A percentile compares a stretch with the other conserved stretches of the same genome.
Evolutionary conservation across 1,139 yeast species (phyloP).

Genomic region (Geotrichum carabidarum): DNA sequence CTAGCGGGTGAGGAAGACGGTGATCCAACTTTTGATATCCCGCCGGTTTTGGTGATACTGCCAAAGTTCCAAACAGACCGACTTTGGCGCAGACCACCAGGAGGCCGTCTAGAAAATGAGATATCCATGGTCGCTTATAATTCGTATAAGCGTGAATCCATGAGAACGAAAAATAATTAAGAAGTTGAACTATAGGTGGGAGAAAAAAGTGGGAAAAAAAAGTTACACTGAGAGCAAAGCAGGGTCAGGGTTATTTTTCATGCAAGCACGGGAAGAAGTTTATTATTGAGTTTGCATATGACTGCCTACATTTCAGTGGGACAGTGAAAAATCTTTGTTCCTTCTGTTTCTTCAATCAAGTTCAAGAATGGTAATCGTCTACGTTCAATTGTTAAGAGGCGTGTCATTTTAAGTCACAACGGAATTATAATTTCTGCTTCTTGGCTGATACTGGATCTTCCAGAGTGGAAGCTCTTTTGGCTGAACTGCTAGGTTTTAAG

Average conservation of each 20-base stretch:
- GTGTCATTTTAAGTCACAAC: too few relatives aligned
- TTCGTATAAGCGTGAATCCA: not conserved
- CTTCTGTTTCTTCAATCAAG: too few relatives aligned
- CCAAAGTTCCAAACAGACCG: conserved; percentile 14
- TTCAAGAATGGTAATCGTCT: too few relatives aligned
- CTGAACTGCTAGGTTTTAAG: conserved; percentile 47
- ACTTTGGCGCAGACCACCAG: conserved; percentile 5
- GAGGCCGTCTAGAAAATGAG: conserved; percentile 4
- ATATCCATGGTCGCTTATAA: conserved; percentile 7
- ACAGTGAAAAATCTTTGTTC: too few relatives aligned
- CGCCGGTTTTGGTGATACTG: not conserved
- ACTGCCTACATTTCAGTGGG: too few relatives aligned
- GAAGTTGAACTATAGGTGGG: not conserved
- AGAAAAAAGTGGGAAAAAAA: conserved; percentile 2
- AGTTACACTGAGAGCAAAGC: not conserved
- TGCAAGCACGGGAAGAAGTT: not conserved
- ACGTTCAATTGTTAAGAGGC: too few relatives aligned
- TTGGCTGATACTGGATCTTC: not conserved
- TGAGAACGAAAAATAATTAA: not conserved
- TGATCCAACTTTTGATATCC: conserved; percentile 7
- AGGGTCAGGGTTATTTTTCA: conserved; percentile 1
- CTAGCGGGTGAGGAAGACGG: conserved; percentile 1
- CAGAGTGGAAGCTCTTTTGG: too few relatives aligned
- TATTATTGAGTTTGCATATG: too few relatives aligned
- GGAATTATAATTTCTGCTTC: conserved; percentile 3